Conservation (phyloP, 2,329 filamentous ascomycete genomes). For the Sclerotinia spermophila region DNA sequence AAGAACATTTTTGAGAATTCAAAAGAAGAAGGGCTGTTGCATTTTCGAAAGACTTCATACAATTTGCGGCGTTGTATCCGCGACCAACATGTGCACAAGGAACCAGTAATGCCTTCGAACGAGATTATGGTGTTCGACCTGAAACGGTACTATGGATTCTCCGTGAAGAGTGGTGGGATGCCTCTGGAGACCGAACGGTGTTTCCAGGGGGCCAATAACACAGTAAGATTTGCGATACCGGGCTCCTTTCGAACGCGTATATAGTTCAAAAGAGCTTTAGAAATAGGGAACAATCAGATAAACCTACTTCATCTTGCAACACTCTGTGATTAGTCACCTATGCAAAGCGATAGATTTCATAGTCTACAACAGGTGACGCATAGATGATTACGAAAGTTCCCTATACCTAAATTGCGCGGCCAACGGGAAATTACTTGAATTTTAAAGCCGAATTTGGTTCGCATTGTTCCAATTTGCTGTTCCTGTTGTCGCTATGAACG, state of each 20-base stretch:
- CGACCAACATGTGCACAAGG: not conserved
- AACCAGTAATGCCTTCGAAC: not conserved
- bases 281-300: not conserved
- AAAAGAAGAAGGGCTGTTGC: not conserved
- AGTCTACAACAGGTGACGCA: not conserved
- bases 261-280: not conserved
- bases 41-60: not conserved
- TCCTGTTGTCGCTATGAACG: not conserved
- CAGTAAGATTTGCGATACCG: not conserved
- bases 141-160: not conserved
- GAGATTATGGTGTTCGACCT: not conserved
- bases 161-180: not conserved
- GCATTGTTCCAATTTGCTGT: not conserved
- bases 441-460: not conserved
- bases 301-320: not conserved
- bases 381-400: not conserved
- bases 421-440: not conserved
- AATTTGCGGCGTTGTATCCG: not conserved
- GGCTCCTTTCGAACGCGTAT: no score
- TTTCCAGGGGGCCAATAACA: not conserved
- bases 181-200: no score
- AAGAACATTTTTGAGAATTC: not conserved
- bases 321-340: not conserved
- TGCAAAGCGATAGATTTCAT: not conserved
- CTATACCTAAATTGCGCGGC: not conserved